Percentiles rank a stretch among this genome's conserved stretches.
Evolutionary conservation across 305 asterid species (phyloP).

Genomic region (Fraxinus sp.): DNA sequence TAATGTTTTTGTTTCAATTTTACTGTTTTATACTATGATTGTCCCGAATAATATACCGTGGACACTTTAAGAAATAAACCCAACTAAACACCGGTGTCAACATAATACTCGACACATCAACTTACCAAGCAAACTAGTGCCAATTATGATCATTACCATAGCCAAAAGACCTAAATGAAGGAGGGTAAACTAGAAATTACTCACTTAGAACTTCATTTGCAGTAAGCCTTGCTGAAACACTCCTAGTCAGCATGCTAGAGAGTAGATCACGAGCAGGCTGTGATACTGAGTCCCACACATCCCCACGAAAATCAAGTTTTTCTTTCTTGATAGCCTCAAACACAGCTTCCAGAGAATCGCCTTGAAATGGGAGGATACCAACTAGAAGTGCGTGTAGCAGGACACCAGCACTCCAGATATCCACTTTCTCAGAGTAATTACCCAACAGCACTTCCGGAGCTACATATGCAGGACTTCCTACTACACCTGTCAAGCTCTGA

Average conservation of each 20-base stretch:
- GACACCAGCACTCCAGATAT: constrained; percentile 88
- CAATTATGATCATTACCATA: background rate
- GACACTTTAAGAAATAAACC: background rate
- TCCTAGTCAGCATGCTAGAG: constrained; percentile 64
- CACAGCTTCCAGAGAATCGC: constrained; percentile 63
- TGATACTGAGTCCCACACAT: constrained; percentile 67
- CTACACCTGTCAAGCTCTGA: constrained; percentile 64
- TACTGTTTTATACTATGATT: background rate
- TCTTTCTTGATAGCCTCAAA: constrained; percentile 78
- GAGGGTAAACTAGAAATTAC: constrained; percentile 32
- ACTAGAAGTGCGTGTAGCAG: constrained; percentile 81
- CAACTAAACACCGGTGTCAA: background rate
- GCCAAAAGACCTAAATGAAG: constrained; percentile 6
- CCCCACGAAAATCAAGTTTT: constrained; percentile 56
- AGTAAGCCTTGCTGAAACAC: constrained; percentile 51
- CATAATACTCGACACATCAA: background rate
- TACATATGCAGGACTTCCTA: constrained; percentile 89
- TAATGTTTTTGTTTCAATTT: background rate
- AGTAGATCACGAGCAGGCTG: constrained; percentile 75
- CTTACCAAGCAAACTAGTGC: background rate
- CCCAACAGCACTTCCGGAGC: constrained; percentile 87
- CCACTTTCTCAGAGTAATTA: constrained; percentile 83
- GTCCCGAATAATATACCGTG: background rate
- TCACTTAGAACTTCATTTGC: constrained; percentile 76
- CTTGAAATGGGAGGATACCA: constrained; percentile 77